Percentiles rank a stretch among this genome's conserved stretches.
Evolutionary conservation across 371 early-diverging fungal species (phyloP).

Genomic region (Lichtheimia corymbifera): DNA sequence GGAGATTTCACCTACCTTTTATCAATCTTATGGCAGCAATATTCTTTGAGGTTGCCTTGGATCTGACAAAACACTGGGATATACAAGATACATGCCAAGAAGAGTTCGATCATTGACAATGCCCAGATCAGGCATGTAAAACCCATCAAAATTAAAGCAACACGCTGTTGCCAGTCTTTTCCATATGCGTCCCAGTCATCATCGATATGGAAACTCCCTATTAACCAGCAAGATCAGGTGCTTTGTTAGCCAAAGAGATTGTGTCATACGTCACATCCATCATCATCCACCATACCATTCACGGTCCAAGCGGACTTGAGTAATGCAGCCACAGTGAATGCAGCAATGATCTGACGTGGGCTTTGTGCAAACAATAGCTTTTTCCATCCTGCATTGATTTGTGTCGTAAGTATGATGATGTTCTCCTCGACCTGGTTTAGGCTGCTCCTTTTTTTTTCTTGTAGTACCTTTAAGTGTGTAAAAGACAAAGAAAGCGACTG

Average conservation of each 20-base stretch:
- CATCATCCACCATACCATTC: conserved; percentile 5
- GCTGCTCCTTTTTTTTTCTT: background rate
- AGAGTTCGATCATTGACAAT: conserved; percentile 53
- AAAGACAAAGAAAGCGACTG: conserved; percentile 85
- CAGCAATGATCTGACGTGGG: conserved; percentile 76
- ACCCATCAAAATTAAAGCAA: conserved; percentile 47
- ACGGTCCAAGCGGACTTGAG: conserved; percentile 36
- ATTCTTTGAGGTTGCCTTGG: conserved; percentile 90
- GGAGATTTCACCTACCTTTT: conserved; percentile 56
- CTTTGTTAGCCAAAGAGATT: background rate
- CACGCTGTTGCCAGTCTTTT: conserved; percentile 33
- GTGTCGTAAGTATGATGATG: background rate
- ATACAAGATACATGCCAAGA: conserved; percentile 74
- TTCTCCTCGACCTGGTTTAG: background rate
- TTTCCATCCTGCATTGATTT: conserved; percentile 71
- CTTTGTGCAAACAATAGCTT: conserved; percentile 83
- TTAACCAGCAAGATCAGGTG: background rate
- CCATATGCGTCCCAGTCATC: conserved; percentile 34
- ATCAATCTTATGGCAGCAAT: conserved; percentile 89
- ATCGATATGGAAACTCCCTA: conserved; percentile 27
- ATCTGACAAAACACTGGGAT: conserved; percentile 80
- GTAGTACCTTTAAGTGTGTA: conserved; percentile 76
- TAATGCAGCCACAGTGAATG: conserved; percentile 37
- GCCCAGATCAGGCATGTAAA: conserved; percentile 73
- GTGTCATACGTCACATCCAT: background rate